Conservation (phyloP, 1,284 basidiomycete species). For the Cerrena zonata region DNA sequence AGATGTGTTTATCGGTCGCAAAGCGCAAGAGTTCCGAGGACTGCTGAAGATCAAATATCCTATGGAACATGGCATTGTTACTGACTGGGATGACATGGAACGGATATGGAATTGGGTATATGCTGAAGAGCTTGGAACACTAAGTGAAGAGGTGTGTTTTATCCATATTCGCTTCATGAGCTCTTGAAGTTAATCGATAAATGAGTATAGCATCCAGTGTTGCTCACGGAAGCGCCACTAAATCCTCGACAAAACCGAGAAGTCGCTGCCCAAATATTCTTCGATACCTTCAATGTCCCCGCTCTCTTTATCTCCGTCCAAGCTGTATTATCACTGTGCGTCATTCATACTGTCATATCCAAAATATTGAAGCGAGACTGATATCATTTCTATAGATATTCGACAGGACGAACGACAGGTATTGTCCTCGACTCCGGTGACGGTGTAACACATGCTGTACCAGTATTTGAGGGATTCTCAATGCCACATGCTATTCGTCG, state of each 20-base stretch:
- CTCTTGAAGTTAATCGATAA: too few species aligned
- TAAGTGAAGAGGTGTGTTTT: slow-evolving; percentile 84
- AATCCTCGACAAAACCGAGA: slow-evolving; percentile 94
- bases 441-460: slow-evolving; percentile 97
- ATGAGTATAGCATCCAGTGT: slow-evolving; percentile 81
- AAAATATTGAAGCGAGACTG: not conserved
- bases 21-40: slow-evolving; percentile 90
- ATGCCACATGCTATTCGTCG: slow-evolving; percentile 97
- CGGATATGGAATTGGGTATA: slow-evolving; percentile 97
- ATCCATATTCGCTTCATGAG: too few species aligned
- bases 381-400: slow-evolving; percentile 64
- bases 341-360: slow-evolving; percentile 11
- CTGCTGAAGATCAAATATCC: slow-evolving; percentile 95
- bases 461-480: slow-evolving; percentile 98
- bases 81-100: slow-evolving; percentile 99
- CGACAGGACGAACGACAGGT: slow-evolving; percentile 97
- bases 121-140: slow-evolving; percentile 85
- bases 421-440: slow-evolving; percentile 98
- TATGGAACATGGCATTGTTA: slow-evolving; percentile 93
- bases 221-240: slow-evolving; percentile 90
- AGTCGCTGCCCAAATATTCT: slow-evolving; percentile 94
- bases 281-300: slow-evolving; percentile 98
- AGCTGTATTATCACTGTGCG: slow-evolving; percentile 91
- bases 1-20: slow-evolving; percentile 87
- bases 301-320: slow-evolving; percentile 96